Percentiles rank a stretch among this genome's conserved stretches.
Conservation (phyloP, 1,284 basidiomycete species). For the Leccinum fallax region DNA sequence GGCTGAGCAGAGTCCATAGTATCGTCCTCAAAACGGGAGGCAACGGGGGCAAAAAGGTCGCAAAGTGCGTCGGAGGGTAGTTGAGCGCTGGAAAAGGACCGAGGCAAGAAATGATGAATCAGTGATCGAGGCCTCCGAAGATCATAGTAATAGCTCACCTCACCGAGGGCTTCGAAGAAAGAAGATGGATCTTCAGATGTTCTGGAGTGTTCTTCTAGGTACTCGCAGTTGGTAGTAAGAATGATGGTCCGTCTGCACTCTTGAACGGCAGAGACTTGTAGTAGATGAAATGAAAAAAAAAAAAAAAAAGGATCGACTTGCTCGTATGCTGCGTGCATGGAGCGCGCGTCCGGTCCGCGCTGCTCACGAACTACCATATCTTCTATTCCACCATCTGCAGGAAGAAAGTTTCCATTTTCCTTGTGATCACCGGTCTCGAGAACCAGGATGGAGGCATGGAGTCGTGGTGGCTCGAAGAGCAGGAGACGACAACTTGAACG, state of each 20-base stretch:
- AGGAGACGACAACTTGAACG: slow-evolving; percentile 47
- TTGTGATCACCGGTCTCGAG: slow-evolving; percentile 34
- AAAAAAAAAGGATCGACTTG: slow-evolving; percentile 16
- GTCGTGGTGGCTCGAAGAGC: slow-evolving; percentile 10
- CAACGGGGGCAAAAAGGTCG: slow-evolving; percentile 57
- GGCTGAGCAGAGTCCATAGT: slow-evolving; percentile 67
- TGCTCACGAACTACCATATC: slow-evolving; percentile 32
- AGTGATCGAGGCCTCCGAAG: slow-evolving; percentile 17
- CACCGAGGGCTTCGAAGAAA: too few species aligned
- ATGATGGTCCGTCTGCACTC: too few species aligned
- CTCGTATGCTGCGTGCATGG: slow-evolving; percentile 35
- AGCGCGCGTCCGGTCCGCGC: slow-evolving; percentile 29
- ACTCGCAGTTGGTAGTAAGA: too few species aligned
- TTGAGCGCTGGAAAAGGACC: slow-evolving; percentile 44
- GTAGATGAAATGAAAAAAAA: too few species aligned
- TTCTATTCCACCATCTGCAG: slow-evolving; percentile 37
- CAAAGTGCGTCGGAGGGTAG: slow-evolving; percentile 73
- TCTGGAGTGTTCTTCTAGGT: too few species aligned
- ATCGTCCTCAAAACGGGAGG: slow-evolving; percentile 58
- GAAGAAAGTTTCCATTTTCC: slow-evolving; percentile 32
- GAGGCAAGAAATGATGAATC: slow-evolving; percentile 24
- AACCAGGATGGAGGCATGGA: slow-evolving; percentile 32
- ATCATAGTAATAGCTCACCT: too few species aligned
- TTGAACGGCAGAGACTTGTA: too few species aligned
- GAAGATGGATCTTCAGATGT: too few species aligned